Conservation (phyloP, 305 asterid species). For the Caryopteris hybrid region DNA sequence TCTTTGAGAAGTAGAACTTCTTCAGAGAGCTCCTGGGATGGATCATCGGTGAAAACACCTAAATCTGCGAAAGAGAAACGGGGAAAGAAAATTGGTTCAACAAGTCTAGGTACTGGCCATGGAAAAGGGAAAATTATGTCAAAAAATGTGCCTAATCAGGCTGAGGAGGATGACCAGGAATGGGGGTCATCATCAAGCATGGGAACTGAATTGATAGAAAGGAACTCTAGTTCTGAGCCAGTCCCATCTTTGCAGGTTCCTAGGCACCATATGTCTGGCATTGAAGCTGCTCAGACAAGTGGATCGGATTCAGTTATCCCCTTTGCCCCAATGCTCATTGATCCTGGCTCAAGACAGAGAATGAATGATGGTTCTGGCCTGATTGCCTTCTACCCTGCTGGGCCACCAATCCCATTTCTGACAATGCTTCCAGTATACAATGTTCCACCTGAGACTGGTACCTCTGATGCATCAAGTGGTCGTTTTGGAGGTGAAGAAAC, state of each 20-base stretch:
- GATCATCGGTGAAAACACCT: constrained; percentile 51
- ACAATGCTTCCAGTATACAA: constrained; percentile 88
- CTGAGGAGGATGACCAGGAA: constrained; percentile 67
- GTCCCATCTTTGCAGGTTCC: constrained; percentile 47
- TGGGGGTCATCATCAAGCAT: constrained; percentile 38
- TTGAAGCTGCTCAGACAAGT: constrained; percentile 70
- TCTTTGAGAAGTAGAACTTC: constrained; percentile 83
- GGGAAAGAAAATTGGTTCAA: constrained; percentile 55
- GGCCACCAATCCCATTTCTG: constrained; percentile 94
- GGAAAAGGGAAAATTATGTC: constrained; percentile 66
- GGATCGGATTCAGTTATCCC: constrained; percentile 69
- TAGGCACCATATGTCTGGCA: constrained; percentile 44
- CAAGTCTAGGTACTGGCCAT: constrained; percentile 39
- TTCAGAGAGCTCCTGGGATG: constrained; percentile 98
- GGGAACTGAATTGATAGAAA: constrained; percentile 49
- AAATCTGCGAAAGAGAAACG: constrained; percentile 65
- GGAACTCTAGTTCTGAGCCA: constrained; percentile 46
- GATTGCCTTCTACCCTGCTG: constrained; percentile 86
- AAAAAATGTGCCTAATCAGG: constrained; percentile 38
- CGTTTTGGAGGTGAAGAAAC: constrained; percentile 56
- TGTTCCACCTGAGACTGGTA: constrained; percentile 57
- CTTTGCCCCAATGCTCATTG: constrained; percentile 71
- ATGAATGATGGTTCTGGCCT: constrained; percentile 61
- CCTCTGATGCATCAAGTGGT: constrained; percentile 51
- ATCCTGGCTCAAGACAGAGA: constrained; percentile 67